Evolutionary conservation across 805 yeast genomes (phyloP).

Genomic region (Starmerella sirachaensis): DNA sequence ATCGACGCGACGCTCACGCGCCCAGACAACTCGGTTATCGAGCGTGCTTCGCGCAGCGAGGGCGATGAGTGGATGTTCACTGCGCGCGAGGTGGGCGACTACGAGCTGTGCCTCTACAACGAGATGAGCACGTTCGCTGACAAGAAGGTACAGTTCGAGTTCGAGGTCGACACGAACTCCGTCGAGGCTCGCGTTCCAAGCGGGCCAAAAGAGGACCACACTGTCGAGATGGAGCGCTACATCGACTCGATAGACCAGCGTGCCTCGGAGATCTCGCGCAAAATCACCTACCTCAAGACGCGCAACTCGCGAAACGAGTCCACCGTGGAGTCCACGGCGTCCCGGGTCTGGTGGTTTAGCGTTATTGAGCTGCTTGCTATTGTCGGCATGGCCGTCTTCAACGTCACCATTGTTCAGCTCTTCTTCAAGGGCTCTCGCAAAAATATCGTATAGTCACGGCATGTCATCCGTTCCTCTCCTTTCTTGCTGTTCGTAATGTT

Average conservation of each 20-base stretch:
- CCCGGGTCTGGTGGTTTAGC: constrained; percentile 67
- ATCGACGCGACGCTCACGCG: constrained; percentile 51
- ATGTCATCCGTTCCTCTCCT: no score
- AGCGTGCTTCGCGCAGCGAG: constrained; percentile 47
- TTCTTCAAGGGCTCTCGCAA: constrained; percentile 46
- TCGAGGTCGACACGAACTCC: constrained; percentile 33
- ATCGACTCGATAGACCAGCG: constrained; percentile 24
- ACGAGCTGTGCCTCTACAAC: constrained; percentile 75
- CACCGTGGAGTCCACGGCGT: constrained; percentile 69
- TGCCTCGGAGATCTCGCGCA: constrained; percentile 25
- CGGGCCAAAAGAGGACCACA: constrained; percentile 23
- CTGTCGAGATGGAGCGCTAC: constrained; percentile 26
- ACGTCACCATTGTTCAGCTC: constrained; percentile 70
- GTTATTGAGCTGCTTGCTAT: constrained; percentile 57
- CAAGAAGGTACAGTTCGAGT: constrained; percentile 74
- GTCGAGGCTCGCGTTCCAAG: constrained; percentile 54
- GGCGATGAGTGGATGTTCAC: constrained; percentile 70
- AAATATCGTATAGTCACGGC: constrained; percentile 25
- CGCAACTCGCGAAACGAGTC: constrained; percentile 87
- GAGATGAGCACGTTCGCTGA: constrained; percentile 72
- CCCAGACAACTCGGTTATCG: constrained; percentile 45
- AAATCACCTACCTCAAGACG: constrained; percentile 68
- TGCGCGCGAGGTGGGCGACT: constrained; percentile 62
- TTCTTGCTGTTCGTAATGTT: no score
- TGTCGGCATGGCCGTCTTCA: constrained; percentile 65